Evolutionary conservation across 306 rosid species (phyloP).

Genomic region (Cucumis cinereus): DNA sequence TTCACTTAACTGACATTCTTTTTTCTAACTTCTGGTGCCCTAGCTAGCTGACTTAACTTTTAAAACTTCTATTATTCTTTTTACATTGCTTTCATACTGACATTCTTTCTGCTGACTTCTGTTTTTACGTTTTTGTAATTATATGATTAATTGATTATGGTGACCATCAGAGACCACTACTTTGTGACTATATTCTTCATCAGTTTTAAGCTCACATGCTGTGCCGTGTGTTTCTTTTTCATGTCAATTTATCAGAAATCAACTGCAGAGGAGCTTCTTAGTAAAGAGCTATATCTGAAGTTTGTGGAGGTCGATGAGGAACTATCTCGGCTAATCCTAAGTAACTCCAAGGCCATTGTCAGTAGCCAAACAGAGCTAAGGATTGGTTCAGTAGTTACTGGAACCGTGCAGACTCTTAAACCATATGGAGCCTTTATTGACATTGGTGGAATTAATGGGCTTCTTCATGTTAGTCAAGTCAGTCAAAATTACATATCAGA

Average conservation of each 20-base stretch:
- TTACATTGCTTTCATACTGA: no score
- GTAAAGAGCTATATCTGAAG: slow-evolving; percentile 67
- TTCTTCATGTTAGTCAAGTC: slow-evolving; percentile 97
- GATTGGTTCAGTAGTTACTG: slow-evolving; percentile 85
- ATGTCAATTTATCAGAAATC: slow-evolving; percentile 33
- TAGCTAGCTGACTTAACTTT: background rate
- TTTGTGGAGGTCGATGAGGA: slow-evolving; percentile 92
- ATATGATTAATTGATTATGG: background rate
- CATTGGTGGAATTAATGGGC: slow-evolving; percentile 93
- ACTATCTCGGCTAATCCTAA: slow-evolving; percentile 70
- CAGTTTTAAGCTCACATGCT: background rate
- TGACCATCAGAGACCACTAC: background rate
- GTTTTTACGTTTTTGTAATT: background rate
- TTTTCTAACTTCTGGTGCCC: background rate
- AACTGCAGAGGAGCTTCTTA: slow-evolving; percentile 75
- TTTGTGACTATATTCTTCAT: background rate
- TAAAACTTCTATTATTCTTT: background rate
- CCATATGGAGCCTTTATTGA: slow-evolving; percentile 92
- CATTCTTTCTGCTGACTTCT: no score
- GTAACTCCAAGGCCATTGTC: slow-evolving; percentile 93
- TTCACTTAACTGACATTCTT: slow-evolving; percentile 20
- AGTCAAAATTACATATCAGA: slow-evolving; percentile 91
- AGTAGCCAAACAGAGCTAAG: slow-evolving; percentile 80
- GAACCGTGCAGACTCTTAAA: slow-evolving; percentile 76
- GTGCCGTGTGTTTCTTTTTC: background rate